A percentile compares a stretch with the other conserved stretches of the same genome.
Conservation (phyloP, 1,284 basidiomycete species). For the Heterobasidion parviporum region DNA sequence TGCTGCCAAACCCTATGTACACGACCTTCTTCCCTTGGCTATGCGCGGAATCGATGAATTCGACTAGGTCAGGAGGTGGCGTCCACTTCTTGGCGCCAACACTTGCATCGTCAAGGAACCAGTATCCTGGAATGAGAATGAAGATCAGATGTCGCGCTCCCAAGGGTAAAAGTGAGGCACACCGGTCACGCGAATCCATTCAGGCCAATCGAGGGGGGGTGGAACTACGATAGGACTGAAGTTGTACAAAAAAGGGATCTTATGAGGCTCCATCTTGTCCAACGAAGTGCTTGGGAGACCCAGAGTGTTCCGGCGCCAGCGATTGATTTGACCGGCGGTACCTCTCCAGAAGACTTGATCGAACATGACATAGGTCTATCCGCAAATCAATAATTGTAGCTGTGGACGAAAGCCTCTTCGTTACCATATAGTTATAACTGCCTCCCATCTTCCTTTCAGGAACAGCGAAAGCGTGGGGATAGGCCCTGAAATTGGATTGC, state of each 20-base stretch:
- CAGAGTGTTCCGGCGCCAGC: constrained; percentile 82
- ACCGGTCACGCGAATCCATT: constrained; percentile 96
- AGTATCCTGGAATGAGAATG: constrained; percentile 57
- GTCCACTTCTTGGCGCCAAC: constrained; percentile 83
- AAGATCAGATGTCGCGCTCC: constrained; percentile 14
- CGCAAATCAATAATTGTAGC: background rate
- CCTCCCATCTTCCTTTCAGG: constrained; percentile 94
- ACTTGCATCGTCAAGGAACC: constrained; percentile 91
- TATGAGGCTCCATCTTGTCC: constrained; percentile 93
- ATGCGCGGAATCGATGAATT: constrained; percentile 79
- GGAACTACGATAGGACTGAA: constrained; percentile 88
- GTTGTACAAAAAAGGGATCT: constrained; percentile 96
- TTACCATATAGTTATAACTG: constrained; percentile 94
- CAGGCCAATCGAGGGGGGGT: constrained; percentile 93
- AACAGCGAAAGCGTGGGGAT: constrained; percentile 97
- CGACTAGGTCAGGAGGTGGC: constrained; percentile 70
- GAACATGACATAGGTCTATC: constrained; percentile 82
- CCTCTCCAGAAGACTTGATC: constrained; percentile 98
- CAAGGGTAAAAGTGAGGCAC: constrained; percentile 12
- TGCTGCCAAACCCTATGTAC: constrained; percentile 98
- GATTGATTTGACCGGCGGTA: constrained; percentile 89
- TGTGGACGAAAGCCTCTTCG: constrained; percentile 7
- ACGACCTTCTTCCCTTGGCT: constrained; percentile 80
- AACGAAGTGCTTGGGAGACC: constrained; percentile 75
- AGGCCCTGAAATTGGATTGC: constrained; percentile 51